phyloP scores from a whole-genome alignment of 202 grass and related monocot species.

The Carex arenaria region DNA sequence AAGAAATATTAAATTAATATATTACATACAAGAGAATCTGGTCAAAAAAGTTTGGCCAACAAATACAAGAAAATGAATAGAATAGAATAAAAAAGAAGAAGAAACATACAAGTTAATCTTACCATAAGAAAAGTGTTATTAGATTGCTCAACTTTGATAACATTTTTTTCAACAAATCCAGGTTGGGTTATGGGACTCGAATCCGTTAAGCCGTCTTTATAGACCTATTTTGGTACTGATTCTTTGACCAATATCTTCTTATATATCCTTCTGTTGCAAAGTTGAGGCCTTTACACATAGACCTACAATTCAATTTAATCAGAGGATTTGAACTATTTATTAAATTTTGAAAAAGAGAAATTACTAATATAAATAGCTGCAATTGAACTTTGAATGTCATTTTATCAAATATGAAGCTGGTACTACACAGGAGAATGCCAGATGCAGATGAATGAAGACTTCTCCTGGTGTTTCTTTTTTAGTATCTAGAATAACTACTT shows the following conservation, averaged over 20 bases:
- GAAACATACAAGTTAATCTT: conserved; percentile 3
- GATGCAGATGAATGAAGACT: no score
- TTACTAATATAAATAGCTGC: no score
- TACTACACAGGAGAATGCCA: no score
- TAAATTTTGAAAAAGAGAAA: neutral
- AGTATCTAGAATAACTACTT: no score
- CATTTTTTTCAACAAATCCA: conserved; percentile 35
- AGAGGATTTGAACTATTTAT: neutral
- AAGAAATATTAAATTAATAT: no score
- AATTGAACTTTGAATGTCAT: no score
- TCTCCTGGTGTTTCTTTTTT: no score
- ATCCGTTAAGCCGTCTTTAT: conserved; percentile 17
- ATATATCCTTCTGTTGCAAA: conserved; percentile 38
- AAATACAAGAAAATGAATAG: conserved; percentile 4
- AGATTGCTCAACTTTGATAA: conserved; percentile 72
- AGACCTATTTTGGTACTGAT: conserved; percentile 35
- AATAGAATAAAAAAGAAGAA: neutral
- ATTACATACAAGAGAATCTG: no score
- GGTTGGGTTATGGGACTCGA: neutral
- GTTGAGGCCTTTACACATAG: conserved; percentile 22
- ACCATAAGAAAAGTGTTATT: conserved; percentile 81
- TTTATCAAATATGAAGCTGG: no score
- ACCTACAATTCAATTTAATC: conserved; percentile 23
- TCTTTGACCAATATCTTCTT: conserved; percentile 61
- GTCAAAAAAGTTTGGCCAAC: neutral